Base-by-base conservation (phyloP, 2,329 filamentous ascomycete genomes). In the Cladosporium colombiae region DNA sequence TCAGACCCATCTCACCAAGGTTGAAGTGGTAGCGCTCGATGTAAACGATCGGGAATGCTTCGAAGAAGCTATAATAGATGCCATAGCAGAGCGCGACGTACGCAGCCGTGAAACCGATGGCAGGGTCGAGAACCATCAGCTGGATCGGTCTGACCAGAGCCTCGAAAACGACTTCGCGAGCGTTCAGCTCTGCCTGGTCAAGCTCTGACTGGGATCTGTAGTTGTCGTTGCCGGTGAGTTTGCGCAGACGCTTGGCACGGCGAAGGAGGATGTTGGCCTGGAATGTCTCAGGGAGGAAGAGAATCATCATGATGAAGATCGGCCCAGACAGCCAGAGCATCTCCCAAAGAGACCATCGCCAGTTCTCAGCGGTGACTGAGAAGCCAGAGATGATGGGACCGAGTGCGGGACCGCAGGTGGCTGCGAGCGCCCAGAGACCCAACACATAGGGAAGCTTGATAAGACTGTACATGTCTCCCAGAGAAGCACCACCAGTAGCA, bases 21-120 rank as follows among this genome's bases (percentile, higher is more conserved):
- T 81, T 83, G 82, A 90, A 88, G 72, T 78, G 75, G 76, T 90
- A 90, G 71, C 83, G 78, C 46, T 81, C 81, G 2, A 82, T 81
- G 74, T 88, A 90, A 64, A 89, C 86, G 16, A 88, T 78, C 4
- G 87, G 87, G 75, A 90, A 89, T n/a, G 84, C 84, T 71, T 89
- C 87, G 73, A 90, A 90, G 77, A 84, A 89, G 18, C 79, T 79
- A 68, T 84, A 84, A 78, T 86, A 87, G 72, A 86, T 87, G 62
- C 81, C 85, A 75, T 88, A 90, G 69, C 86, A 83, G 69, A 89
- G 82, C 63, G 83, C 83, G 3, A 84, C 86, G 76, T 89, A 90
- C 44, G 88, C 65, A 71, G 88, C 85, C 1, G 86, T 82, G 74
- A 89, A 89, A 66, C 86, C 75, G 69, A 90, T 83, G 14, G 86